These are phyloP conservation scores for Heterobasidion occidentale DNA, from an alignment of 1,284 basidiomycete genomes.

Conservation along the genomic window DNA sequence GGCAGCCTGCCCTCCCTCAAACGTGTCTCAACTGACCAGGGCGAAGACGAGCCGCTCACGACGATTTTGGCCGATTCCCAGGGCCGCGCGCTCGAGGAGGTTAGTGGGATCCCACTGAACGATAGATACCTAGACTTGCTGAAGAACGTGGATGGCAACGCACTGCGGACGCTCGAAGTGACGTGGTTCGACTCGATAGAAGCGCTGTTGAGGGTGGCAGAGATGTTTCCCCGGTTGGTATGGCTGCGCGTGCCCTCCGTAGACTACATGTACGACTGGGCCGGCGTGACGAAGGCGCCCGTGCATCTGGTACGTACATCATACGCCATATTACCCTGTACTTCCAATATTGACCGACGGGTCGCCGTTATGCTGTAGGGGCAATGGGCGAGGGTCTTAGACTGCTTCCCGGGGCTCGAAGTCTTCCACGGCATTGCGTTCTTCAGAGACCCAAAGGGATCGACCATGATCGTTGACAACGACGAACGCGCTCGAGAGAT, in stretches of 20 bases:
- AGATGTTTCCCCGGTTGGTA: conserved; percentile 1
- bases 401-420: conserved; percentile 3
- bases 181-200: conserved; percentile 3
- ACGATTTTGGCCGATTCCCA: conserved; percentile 1
- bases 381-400: conserved; percentile 2
- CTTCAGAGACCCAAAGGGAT: conserved; percentile 5
- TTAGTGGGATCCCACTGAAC: conserved; percentile 1
- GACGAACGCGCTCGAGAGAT: conserved; percentile 17
- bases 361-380: neutral
- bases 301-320: conserved; percentile 1
- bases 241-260: conserved; percentile 7
- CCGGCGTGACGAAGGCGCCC: neutral
- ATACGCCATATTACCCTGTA: neutral
- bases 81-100: neutral
- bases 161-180: conserved; percentile 8
- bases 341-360: neutral
- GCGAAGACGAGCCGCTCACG: neutral
- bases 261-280: conserved; percentile 8
- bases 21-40: neutral
- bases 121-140: neutral
- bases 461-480: conserved; percentile 7
- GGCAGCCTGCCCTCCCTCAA: conserved; percentile 4
- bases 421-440: conserved; percentile 7
- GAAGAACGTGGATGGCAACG: neutral
- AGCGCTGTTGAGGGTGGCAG: neutral